Conservation (phyloP, 768 basidiomycete genomes). For the Suillus plorans region DNA sequence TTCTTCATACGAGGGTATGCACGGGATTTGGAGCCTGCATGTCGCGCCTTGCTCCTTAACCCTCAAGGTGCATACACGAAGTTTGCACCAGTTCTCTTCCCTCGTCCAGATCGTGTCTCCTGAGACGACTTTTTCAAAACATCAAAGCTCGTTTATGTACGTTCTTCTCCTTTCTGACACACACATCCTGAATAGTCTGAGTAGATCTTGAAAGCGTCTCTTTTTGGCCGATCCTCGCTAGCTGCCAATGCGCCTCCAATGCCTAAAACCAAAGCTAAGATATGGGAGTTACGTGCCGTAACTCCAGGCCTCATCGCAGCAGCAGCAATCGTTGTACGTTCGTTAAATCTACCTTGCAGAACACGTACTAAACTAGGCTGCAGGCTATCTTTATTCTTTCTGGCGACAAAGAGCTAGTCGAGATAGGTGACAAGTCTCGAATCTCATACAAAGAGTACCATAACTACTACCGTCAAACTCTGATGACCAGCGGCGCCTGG, state of each 20-base stretch:
- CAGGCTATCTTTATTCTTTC: background rate
- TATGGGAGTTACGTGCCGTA: too few species aligned
- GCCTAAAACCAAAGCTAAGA: too few species aligned
- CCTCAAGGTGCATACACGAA: background rate
- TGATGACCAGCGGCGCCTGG: background rate
- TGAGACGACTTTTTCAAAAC: background rate
- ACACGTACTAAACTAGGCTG: background rate
- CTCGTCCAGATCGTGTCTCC: too few species aligned
- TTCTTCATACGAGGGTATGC: conserved; percentile 1
- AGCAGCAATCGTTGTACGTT: too few species aligned
- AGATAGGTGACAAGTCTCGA: background rate
- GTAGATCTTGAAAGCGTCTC: too few species aligned
- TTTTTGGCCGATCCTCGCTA: too few species aligned
- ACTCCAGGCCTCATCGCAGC: too few species aligned
- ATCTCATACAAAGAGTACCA: conserved; percentile 5
- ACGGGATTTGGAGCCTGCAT: background rate
- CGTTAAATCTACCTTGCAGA: too few species aligned
- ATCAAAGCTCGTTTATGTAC: background rate
- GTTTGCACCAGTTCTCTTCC: conserved; percentile 1
- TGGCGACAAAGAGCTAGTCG: background rate
- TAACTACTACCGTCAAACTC: background rate
- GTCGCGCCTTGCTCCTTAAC: background rate
- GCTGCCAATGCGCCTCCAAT: too few species aligned
- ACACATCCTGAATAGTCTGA: too few species aligned
- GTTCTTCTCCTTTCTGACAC: background rate